phyloP scores from a whole-genome alignment of 1,284 basidiomycete species.

The Amylostereum areolatum region DNA sequence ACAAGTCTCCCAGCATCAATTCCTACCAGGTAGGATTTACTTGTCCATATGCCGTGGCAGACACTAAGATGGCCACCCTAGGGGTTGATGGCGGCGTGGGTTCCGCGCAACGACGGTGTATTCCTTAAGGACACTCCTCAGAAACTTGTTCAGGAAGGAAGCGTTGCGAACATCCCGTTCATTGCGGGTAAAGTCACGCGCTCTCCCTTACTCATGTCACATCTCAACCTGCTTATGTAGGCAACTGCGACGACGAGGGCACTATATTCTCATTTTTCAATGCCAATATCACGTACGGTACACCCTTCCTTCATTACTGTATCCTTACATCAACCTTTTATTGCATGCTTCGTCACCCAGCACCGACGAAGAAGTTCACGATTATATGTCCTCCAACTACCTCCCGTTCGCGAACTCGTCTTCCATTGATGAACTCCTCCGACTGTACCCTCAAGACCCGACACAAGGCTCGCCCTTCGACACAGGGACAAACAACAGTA shows the following conservation, averaged over 20 bases:
- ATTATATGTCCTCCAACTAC: constrained; percentile 30
- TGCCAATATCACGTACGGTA: constrained; percentile 34
- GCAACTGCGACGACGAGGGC: constrained; percentile 47
- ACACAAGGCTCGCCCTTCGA: constrained; percentile 45
- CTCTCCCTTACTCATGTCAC: too few species aligned
- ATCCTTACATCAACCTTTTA: neutral
- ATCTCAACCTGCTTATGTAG: constrained; percentile 1
- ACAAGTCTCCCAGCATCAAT: neutral
- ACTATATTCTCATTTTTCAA: constrained; percentile 41
- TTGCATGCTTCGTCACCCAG: constrained; percentile 15
- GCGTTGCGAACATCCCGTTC: constrained; percentile 21
- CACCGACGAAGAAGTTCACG: constrained; percentile 27
- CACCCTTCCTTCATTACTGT: neutral
- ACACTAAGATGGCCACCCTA: neutral
- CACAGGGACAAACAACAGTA: constrained; percentile 36
- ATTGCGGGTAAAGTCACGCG: constrained; percentile 22
- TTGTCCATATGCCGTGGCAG: neutral
- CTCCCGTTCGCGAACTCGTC: constrained; percentile 22
- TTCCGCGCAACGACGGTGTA: constrained; percentile 9
- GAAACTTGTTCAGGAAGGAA: constrained; percentile 15
- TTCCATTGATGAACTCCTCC: constrained; percentile 25
- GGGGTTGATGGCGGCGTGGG: neutral
- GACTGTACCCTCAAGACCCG: constrained; percentile 36
- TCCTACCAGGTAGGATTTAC: too few species aligned
- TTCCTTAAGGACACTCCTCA: constrained; percentile 21